Conservation (phyloP, 2,329 filamentous ascomycete genomes). For the Hirsutella minnesotensis region DNA sequence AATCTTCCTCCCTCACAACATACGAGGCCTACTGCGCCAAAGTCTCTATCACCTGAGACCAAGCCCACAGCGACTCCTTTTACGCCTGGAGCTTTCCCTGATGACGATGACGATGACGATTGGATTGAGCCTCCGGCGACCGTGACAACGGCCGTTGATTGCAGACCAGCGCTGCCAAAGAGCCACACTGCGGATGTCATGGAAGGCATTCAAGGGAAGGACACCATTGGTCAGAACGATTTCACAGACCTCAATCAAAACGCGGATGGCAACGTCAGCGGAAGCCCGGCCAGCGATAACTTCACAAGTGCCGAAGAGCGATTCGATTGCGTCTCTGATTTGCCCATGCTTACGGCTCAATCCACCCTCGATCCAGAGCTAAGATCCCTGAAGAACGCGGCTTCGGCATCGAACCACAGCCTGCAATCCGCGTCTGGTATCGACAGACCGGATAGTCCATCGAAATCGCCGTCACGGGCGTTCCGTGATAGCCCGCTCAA, state of each 20-base stretch:
- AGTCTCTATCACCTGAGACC: constrained; percentile 14
- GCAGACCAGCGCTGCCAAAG: constrained; percentile 44
- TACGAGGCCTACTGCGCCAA: constrained; percentile 18
- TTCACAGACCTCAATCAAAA: constrained; percentile 1
- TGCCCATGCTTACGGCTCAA: constrained; percentile 29
- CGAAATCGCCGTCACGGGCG: constrained; percentile 43
- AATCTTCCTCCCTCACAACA: constrained; percentile 20
- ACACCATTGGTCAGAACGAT: constrained; percentile 33
- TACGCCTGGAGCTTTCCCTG: constrained; percentile 49
- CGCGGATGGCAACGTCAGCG: neutral
- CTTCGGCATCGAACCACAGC: constrained; percentile 46
- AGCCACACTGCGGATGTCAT: constrained; percentile 50
- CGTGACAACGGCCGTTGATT: constrained; percentile 13
- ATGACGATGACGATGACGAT: constrained; percentile 39
- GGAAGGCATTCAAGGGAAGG: constrained; percentile 40
- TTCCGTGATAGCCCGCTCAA: constrained; percentile 70
- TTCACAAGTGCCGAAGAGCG: constrained; percentile 18
- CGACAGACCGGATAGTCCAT: constrained; percentile 31
- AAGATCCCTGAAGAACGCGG: constrained; percentile 41
- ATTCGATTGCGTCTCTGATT: constrained; percentile 52
- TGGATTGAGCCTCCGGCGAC: constrained; percentile 46
- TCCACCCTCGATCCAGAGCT: constrained; percentile 9
- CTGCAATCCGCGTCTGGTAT: constrained; percentile 35
- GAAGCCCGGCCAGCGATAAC: neutral
- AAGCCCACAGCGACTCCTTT: constrained; percentile 20